Conservation (phyloP, 2,329 filamentous ascomycete genomes). For the Alternaria atra region DNA sequence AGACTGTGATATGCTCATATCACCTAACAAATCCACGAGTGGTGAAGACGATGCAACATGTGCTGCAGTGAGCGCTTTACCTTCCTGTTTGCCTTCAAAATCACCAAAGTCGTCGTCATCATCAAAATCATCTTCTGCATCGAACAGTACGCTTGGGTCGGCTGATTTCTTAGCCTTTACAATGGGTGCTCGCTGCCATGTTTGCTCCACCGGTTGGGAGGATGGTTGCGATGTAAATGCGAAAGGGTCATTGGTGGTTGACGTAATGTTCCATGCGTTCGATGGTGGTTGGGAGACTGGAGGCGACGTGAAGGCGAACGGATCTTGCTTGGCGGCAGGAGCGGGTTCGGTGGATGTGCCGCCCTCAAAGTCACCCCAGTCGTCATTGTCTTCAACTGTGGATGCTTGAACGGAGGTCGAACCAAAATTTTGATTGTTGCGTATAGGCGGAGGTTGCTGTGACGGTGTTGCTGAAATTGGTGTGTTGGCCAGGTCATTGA, state of each 20-base stretch:
- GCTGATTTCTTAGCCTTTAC: slow-evolving; percentile 44
- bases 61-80: slow-evolving; percentile 1
- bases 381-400: slow-evolving; percentile 42
- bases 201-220: slow-evolving; percentile 18
- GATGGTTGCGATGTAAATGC: slow-evolving; percentile 9
- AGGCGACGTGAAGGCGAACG: slow-evolving; percentile 25
- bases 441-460: slow-evolving; percentile 19
- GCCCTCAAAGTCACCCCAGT: slow-evolving; percentile 55
- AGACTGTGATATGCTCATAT: slow-evolving; percentile 35
- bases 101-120: slow-evolving; percentile 53
- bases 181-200: slow-evolving; percentile 39
- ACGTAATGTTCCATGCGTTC: slow-evolving; percentile 12
- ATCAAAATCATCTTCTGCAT: slow-evolving; percentile 48
- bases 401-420: slow-evolving; percentile 1
- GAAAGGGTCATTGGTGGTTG: slow-evolving; percentile 24
- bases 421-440: slow-evolving; percentile 12
- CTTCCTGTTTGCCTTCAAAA: slow-evolving; percentile 38
- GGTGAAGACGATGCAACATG: slow-evolving; percentile 23
- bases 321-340: slow-evolving; percentile 25
- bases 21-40: slow-evolving; percentile 39
- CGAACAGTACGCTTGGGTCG: slow-evolving; percentile 52
- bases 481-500: slow-evolving; percentile 42
- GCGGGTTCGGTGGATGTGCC: slow-evolving; percentile 28
- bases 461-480: slow-evolving; percentile 23
- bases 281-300: slow-evolving; percentile 23